phyloP scores from a whole-genome alignment of 768 basidiomycete genomes.

The Naganishia vishniacii region DNA sequence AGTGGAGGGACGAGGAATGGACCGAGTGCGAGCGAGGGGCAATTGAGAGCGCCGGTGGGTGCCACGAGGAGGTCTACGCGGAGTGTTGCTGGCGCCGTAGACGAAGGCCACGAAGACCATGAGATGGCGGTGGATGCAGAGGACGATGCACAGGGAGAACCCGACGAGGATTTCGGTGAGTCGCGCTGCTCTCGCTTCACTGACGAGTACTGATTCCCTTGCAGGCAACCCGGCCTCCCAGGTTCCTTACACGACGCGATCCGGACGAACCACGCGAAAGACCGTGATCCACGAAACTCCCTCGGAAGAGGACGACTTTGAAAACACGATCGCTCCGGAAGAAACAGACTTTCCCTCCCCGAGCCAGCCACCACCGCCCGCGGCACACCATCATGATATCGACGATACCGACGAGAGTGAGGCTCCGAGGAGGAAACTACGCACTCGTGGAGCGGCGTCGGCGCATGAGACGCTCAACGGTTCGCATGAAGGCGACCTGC shows the following conservation, averaged over 20 bases:
- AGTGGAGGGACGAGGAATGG: too few species aligned
- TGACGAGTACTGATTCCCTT: not conserved
- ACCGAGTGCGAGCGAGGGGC: not conserved
- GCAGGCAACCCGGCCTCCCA: not conserved
- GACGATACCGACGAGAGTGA: not conserved
- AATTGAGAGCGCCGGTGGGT: not conserved
- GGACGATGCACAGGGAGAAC: slow-evolving; percentile 5
- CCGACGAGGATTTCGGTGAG: not conserved
- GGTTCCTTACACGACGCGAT: slow-evolving; percentile 5
- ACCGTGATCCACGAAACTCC: slow-evolving; percentile 18
- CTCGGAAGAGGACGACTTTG: slow-evolving; percentile 21
- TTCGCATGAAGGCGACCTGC: not conserved
- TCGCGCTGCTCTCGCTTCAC: not conserved
- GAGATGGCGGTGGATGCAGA: slow-evolving; percentile 2
- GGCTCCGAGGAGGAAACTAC: not conserved
- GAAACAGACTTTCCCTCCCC: too few species aligned
- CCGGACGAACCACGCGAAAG: slow-evolving; percentile 2
- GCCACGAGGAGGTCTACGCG: slow-evolving; percentile 8
- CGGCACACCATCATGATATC: not conserved
- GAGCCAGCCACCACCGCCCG: too few species aligned
- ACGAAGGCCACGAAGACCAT: not conserved
- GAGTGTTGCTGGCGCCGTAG: not conserved
- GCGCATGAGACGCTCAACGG: too few species aligned
- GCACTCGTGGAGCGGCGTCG: not conserved
- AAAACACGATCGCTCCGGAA: slow-evolving; percentile 20